These are phyloP conservation scores for sorghum (Sorghum bicolor) DNA, from an alignment of 176 grass and related monocot species.

Conservation along the genomic window Sorghum_bicolor_NCBIv3 NC_012873.2:66577501-66578000, in stretches of 20 bases:
- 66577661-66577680: not conserved
- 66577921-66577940: conserved; percentile 67
- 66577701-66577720: not conserved
- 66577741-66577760: conserved; percentile 68
- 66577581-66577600: not conserved
- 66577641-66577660: not conserved
- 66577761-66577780: conserved; percentile 90
- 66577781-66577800: conserved; percentile 68
- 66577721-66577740: not conserved
- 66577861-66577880: conserved; percentile 59
- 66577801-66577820: conserved; percentile 85
- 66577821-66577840: conserved; percentile 74
- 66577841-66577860: conserved; percentile 74
- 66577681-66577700: not conserved
- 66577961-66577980: conserved; percentile 85
- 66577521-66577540: not conserved
- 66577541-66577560: not conserved
- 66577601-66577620: not conserved
- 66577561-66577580: not conserved
- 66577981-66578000: conserved; percentile 79
- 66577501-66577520: not conserved
- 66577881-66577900: conserved; percentile 75
- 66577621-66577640: not conserved
- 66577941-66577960: conserved; percentile 38
- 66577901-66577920: conserved; percentile 63